Evolutionary conservation across 2,329 filamentous ascomycete genomes (phyloP), one percentile per base, ranked within the genome.

Genomic region (Monilinia fructigena): DNA sequence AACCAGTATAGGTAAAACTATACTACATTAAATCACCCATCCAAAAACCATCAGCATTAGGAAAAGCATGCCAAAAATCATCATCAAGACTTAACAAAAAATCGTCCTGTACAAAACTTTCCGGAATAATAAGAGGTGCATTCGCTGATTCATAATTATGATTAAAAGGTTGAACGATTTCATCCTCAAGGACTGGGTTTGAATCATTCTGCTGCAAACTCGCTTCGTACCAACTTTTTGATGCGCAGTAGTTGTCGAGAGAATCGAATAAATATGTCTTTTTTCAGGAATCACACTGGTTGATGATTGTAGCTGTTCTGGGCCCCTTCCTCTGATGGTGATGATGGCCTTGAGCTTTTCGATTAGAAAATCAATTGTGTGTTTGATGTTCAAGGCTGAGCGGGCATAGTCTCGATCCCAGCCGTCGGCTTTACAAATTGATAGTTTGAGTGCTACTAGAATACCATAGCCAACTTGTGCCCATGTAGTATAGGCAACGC

Each of bases 361-460:
- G 8, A 42, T 26, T 0, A 58, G 38, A 20, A 58, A 58, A 20
- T 45, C 23, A 20, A 58, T 31, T 12, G n/a, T 14, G 10, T 20
- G 40, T 23, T 20, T 23, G 38, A 45, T 42, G 4, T 31, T 45
- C 10, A 58, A 10, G 23, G 55, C 20, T 2, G 38, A 28, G 8
- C 55, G 55, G 16, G 18, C 38, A n/a, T 20, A 31, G 3, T 61
- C 45, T 38, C 28, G 42, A n/a, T 70, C 59, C 67, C 68, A 68
- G 4, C 65, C 67, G 14, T 66, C 67, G n/a, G 55, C 60, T 23
- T 62, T 65, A 20, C 59, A 66, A 26, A 60, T 63, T 42, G 42
- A 61, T 20, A 67, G 63, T 38, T 67, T 68, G 1, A 55, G 35
- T 16, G 61, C 67, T n/a, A 66, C 53, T 0, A 68, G 55, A 38